Base-by-base conservation (phyloP, 2,329 filamentous ascomycete species). In the Ceratocystis albifundus region DNA sequence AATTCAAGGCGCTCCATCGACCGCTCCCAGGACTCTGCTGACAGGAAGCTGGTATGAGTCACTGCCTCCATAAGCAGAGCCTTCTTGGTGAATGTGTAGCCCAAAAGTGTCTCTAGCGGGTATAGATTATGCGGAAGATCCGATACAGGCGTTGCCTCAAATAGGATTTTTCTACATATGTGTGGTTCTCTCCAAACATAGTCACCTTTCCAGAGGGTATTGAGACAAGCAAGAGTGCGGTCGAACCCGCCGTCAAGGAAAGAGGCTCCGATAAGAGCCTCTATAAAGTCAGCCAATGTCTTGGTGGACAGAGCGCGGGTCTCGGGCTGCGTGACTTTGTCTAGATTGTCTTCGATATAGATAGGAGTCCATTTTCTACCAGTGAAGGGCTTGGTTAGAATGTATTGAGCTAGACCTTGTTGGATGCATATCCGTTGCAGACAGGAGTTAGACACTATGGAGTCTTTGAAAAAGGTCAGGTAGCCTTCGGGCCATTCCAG, bases 281-380 rank as follows among this genome's bases (percentile, higher is more conserved):
- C 93, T 0, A 96, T 82, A 0, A 96, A 86, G 71, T 97, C 93
- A 2, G 93, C 93, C 6, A 96, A 80, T 0, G 84, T 84, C 73
- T 97, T 97, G 1, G 85, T 88, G 0, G 89, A 88, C 41, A 91
- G 72, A 15, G 73, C 71, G 4, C 79, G 75, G 59, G 74, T 62
- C 44, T 15, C 45, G 45, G 0, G 28, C n/a, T 61, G 68, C 62
- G 67, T 36, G 15, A 62, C 68, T 66, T 50, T 69, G 2, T 72
- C 61, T 2, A 76, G 64, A n/a, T 75, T 68, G 4, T 76, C 72
- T 2, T 78, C 74, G 2, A 79, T 76, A 69, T 88, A 88, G 0
- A 81, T 75, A 0, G 89, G 87, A 1, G 79, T 76, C 93, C 93
- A 97, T 71, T 87, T 88, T 0, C 77, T 74, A 0, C 84, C 84